Evolutionary conservation across 2,329 filamentous ascomycete species (phyloP).

Genomic region (Alternaria ethzedia): DNA sequence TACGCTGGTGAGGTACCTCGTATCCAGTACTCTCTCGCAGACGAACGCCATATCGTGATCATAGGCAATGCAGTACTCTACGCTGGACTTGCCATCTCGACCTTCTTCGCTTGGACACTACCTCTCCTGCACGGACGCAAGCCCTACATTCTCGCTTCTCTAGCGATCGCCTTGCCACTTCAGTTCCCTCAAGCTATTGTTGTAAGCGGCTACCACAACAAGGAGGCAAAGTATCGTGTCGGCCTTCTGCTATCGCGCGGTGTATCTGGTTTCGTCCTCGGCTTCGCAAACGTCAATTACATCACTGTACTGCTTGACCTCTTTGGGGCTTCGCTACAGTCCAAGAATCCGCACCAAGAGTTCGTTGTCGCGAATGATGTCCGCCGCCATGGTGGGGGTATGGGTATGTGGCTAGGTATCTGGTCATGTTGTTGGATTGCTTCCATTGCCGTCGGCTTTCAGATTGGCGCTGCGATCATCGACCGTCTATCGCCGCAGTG

Average conservation of each 20-base stretch:
- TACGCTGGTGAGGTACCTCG: slow-evolving; percentile 79
- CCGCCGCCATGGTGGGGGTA: slow-evolving; percentile 75
- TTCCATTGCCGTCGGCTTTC: slow-evolving; percentile 73
- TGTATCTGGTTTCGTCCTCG: slow-evolving; percentile 71
- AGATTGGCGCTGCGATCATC: slow-evolving; percentile 74
- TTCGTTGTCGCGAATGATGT: slow-evolving; percentile 71
- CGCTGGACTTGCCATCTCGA: slow-evolving; percentile 72
- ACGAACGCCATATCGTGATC: slow-evolving; percentile 70
- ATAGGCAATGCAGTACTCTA: slow-evolving; percentile 78
- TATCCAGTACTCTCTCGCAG: slow-evolving; percentile 77
- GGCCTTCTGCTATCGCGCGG: slow-evolving; percentile 69
- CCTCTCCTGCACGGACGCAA: slow-evolving; percentile 78
- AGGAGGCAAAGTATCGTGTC: slow-evolving; percentile 62
- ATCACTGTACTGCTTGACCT: slow-evolving; percentile 74
- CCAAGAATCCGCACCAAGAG: slow-evolving; percentile 74
- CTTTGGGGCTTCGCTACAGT: slow-evolving; percentile 78
- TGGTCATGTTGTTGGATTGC: slow-evolving; percentile 77
- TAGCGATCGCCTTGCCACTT: slow-evolving; percentile 73
- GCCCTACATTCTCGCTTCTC: slow-evolving; percentile 73
- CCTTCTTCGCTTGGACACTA: slow-evolving; percentile 74
- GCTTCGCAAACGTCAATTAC: slow-evolving; percentile 80
- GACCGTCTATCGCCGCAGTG: slow-evolving; percentile 68
- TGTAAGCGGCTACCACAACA: slow-evolving; percentile 58
- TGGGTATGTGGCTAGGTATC: slow-evolving; percentile 72
- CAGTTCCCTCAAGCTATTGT: slow-evolving; percentile 78